These are phyloP conservation scores for Raphidocelis subcapitata DNA, from an alignment of 139 green algal species.

Conservation along the genomic window DNA sequence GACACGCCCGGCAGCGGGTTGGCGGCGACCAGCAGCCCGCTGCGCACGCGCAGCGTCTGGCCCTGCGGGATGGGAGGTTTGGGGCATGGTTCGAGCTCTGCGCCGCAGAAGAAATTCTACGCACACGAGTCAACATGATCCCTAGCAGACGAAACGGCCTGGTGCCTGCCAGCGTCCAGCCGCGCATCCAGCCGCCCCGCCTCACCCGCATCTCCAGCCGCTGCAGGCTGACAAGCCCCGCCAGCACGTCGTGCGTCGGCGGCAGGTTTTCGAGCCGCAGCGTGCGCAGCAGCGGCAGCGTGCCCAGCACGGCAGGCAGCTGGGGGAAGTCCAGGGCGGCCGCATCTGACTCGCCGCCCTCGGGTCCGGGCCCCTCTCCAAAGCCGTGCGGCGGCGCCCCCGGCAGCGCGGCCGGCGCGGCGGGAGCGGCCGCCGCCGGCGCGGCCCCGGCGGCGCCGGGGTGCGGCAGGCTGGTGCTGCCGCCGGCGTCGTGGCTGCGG, in stretches of 20 bases:
- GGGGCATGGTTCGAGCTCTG: neutral
- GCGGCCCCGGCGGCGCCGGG: neutral
- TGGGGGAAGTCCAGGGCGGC: neutral
- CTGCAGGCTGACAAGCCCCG: neutral
- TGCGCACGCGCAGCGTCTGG: neutral
- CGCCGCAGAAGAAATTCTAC: neutral
- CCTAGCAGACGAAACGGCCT: neutral
- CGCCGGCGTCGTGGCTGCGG: neutral
- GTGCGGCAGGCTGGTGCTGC: neutral
- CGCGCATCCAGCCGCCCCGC: neutral
- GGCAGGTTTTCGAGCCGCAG: conserved; percentile 15
- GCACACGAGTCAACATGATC: neutral
- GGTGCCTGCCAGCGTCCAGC: neutral
- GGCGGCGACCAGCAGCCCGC: neutral
- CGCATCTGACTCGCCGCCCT: neutral
- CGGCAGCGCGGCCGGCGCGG: neutral
- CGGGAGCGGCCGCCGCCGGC: neutral
- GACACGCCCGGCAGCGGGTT: conserved; percentile 26
- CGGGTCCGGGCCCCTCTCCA: neutral
- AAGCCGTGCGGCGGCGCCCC: neutral
- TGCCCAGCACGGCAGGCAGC: neutral
- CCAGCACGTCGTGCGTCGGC: conserved; percentile 1
- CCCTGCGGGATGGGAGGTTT: no score
- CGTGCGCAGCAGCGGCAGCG: neutral
- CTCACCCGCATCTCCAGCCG: conserved; percentile 12